These are phyloP conservation scores for Diospyros lotus DNA, from an alignment of 148 eudicot genomes.

Conservation along the genomic window DNA sequence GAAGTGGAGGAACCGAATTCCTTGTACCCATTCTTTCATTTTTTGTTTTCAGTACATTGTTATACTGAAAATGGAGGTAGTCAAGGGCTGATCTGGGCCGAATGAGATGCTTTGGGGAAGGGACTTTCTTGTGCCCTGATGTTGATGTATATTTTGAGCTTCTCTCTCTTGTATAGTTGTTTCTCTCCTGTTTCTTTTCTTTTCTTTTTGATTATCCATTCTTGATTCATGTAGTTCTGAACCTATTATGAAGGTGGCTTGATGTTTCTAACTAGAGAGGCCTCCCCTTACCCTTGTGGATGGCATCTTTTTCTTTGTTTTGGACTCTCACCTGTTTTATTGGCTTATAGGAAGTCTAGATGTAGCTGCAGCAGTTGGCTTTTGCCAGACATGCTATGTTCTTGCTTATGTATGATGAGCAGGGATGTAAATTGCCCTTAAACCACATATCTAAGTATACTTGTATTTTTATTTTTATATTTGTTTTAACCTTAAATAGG, in stretches of 20 bases:
- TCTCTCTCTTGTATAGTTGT: constrained; percentile 18
- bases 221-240: constrained; percentile 9
- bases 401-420: no score
- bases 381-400: no score
- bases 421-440: no score
- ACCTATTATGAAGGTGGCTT: constrained; percentile 3
- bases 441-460: no score
- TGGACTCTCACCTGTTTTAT: no score
- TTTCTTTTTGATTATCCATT: constrained; percentile 7
- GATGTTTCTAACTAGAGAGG: background rate
- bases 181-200: no score
- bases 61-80: constrained; percentile 24
- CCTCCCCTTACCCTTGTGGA: no score
- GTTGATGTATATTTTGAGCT: constrained; percentile 26
- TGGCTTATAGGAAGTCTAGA: no score
- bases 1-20: constrained; percentile 30
- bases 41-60: constrained; percentile 34
- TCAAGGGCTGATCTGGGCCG: background rate
- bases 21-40: constrained; percentile 35
- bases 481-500: no score
- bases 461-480: no score
- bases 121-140: background rate
- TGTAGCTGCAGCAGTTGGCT: no score
- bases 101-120: constrained; percentile 6
- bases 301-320: no score